phyloP scores from a whole-genome alignment of 345 rosid genomes.

The Triadica sebifera region DNA sequence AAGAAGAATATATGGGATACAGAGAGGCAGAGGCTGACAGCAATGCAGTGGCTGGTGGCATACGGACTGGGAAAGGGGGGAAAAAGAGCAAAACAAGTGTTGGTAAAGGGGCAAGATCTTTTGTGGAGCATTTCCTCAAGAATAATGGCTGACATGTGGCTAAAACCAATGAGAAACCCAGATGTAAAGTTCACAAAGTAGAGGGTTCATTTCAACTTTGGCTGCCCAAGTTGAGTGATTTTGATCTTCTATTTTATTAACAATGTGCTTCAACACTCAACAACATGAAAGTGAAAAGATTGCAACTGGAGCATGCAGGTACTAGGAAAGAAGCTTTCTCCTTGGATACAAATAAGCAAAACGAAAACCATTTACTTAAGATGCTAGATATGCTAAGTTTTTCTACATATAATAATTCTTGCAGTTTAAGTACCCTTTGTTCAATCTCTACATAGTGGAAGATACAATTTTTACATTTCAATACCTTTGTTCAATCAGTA shows the following conservation, averaged over 20 bases:
- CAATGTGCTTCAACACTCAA: not conserved
- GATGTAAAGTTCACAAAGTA: slow-evolving; percentile 57
- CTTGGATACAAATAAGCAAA: not conserved
- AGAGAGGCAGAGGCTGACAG: slow-evolving; percentile 77
- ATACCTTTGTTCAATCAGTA: not conserved
- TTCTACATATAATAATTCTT: not conserved
- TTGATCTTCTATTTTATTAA: not conserved
- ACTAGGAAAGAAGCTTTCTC: not conserved
- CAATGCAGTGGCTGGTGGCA: slow-evolving; percentile 82
- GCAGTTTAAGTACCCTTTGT: not conserved
- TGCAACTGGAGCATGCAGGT: not conserved
- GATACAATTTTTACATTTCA: not conserved
- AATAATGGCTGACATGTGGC: slow-evolving; percentile 97
- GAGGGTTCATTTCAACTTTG: not conserved
- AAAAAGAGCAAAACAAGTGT: slow-evolving; percentile 47
- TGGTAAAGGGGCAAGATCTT: slow-evolving; percentile 41
- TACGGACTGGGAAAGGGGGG: slow-evolving; percentile 65
- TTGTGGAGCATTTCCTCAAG: slow-evolving; percentile 92
- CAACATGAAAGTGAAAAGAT: not conserved
- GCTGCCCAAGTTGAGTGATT: not conserved
- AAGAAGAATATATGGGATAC: slow-evolving; percentile 54
- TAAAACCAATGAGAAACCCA: slow-evolving; percentile 83
- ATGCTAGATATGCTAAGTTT: not conserved
- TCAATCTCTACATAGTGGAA: not conserved
- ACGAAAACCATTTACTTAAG: not conserved